Base-by-base conservation (phyloP, 2,329 filamentous ascomycete genomes). In the Parafenestella ontariensis region DNA sequence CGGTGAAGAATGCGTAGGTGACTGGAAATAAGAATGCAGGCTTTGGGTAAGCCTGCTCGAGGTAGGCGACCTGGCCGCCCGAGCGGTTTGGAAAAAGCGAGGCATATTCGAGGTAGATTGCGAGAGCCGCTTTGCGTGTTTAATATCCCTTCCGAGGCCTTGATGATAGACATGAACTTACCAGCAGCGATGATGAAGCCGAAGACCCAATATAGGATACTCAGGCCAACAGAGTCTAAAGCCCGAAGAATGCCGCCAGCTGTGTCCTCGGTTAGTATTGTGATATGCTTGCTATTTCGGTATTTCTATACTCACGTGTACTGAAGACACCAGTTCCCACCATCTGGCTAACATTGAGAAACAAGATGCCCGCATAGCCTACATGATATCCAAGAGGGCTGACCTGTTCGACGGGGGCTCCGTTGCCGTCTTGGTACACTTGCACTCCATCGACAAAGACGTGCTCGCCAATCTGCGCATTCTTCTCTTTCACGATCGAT, bases 281-380 rank as follows among this genome's bases (percentile, higher is more conserved):
- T 17, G 15, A 18, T n/a, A 41, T 11, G 6, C 5, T 1, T 21
- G 5, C n/a, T 34, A 15, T 9, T n/a, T 28, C 34, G 6, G 33
- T 15, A 15, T 23, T 11, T 11, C n/a, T 18, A 39, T 42, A 64
- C 66, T 62, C 46, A 69, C 66, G 63, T 45, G 66, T 69, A 40
- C 63, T 68, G 29, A 71, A 71, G 2, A 71, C 64, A 44, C 69
- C 69, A 4, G 70, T 71, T 28, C 69, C 70, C 1, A 72, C 57
- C 70, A 72, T 72, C 46, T 72, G 66, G 15, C 60, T 63, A n/a
- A 71, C 60, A 39, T 72, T 72, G 43, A 71, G 53, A 23, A 71
- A 71, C 4, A 72, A 41, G 18, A 72, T 67, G 8, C 68, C 66
- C 31, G 59, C 58, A 59, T 61, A 70, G 13, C 66, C 65, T 24